Conservation (phyloP, 2,329 filamentous ascomycete genomes). For the Leptosphaerulina australis region DNA sequence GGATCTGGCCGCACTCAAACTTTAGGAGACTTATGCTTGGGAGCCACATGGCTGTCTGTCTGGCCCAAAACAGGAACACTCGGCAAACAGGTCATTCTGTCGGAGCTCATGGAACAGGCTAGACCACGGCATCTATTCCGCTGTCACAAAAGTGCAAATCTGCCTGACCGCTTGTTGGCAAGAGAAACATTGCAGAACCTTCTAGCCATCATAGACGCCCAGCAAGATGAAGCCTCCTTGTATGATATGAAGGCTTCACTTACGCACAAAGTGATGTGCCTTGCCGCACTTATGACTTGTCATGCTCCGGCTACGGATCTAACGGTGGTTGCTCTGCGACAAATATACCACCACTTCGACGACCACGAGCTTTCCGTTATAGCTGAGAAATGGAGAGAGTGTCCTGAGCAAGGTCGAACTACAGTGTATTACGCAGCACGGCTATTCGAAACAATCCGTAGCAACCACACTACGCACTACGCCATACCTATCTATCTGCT, state of each 20-base stretch:
- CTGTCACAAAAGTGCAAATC: not conserved
- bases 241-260: not conserved
- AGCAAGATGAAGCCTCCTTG: not conserved
- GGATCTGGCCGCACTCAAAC: not conserved
- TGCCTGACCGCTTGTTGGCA: not conserved
- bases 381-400: not conserved
- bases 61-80: slow-evolving; percentile 3
- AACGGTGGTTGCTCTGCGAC: not conserved
- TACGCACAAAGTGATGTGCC: not conserved
- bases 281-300: not conserved
- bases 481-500: slow-evolving; percentile 4
- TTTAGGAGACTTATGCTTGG: not conserved
- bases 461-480: slow-evolving; percentile 9
- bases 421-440: slow-evolving; percentile 6
- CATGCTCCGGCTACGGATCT: not conserved
- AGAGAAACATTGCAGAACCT: not conserved
- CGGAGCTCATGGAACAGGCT: slow-evolving; percentile 1
- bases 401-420: not conserved
- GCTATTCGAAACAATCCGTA: slow-evolving; percentile 3
- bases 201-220: not conserved
- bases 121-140: not conserved
- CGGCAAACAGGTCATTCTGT: slow-evolving; percentile 1
- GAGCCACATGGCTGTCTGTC: not conserved
- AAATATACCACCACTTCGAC: not conserved
- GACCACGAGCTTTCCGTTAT: not conserved